Evolutionary conservation across 345 rosid species (phyloP).

Genomic region (Hirschfeldia incana): DNA sequence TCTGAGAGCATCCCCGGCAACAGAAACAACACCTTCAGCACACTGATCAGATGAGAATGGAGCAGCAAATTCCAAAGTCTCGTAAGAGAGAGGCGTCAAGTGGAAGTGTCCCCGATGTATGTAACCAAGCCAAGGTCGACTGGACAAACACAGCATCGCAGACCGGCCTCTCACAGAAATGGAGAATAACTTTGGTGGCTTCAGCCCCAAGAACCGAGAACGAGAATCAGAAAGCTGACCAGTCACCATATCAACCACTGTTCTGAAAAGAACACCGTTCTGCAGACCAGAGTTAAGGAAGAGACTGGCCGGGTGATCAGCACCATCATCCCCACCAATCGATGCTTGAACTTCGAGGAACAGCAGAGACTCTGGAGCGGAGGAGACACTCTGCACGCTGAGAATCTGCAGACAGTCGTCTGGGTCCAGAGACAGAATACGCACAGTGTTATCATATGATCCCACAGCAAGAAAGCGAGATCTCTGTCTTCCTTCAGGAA

Average conservation of each 20-base stretch:
- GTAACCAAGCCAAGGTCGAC: conserved; percentile 99
- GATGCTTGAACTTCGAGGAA: conserved; percentile 99
- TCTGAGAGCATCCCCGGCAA: conserved; percentile 93
- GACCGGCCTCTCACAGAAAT: conserved; percentile 78
- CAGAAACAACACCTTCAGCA: conserved; percentile 96
- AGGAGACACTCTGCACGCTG: conserved; percentile 95
- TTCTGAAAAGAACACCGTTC: conserved; percentile 91
- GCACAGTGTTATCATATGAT: conserved; percentile 88
- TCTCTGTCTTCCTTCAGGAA: conserved; percentile 99
- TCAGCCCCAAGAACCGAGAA: conserved; percentile 87
- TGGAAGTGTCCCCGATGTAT: conserved; percentile 95
- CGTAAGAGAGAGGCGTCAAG: conserved; percentile 92
- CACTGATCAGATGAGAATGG: conserved; percentile 99
- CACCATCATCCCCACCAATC: conserved; percentile 94
- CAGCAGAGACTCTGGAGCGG: conserved; percentile 93
- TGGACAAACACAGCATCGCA: conserved; percentile 95
- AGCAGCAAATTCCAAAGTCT: conserved; percentile 93
- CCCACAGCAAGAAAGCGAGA: conserved; percentile 98
- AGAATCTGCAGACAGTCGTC: conserved; percentile 97
- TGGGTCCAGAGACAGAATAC: conserved; percentile 92
- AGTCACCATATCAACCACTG: conserved; percentile 96
- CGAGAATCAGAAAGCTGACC: conserved; percentile 99
- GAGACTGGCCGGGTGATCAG: conserved; percentile 98
- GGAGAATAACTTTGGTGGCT: conserved; percentile 91
- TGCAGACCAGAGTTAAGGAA: conserved; percentile 96